Evolutionary conservation across 1,284 basidiomycete genomes (phyloP), one percentile per base, ranked within the genome.

Genomic region (Leccinum subrobustum): DNA sequence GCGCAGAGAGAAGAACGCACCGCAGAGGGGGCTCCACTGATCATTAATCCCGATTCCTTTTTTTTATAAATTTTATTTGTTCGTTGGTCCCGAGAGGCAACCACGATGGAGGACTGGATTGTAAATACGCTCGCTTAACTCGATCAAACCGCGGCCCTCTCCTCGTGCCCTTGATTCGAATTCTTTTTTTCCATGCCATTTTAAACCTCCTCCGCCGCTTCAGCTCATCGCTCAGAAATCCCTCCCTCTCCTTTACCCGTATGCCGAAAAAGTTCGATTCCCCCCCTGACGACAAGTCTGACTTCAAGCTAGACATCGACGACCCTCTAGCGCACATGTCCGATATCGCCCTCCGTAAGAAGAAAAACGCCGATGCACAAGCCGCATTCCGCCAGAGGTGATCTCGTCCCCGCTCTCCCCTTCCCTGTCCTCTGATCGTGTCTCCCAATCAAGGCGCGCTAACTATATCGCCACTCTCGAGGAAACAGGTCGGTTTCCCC

Each of bases 391-490:
- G 73, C 54, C 75, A 73, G 64, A 73, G 75, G 72, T 72, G 54
- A 60, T 63, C 63, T 42, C 47, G 53, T 31, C 20, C 57, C 57
- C 52, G 18, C n/a, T 3, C 51, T 11, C 52, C 42, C 53, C 18
- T 54, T 57, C 54, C 42, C 56, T 35, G 20, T 54, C 61, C 50
- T 59, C 70, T 71, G 61, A 72, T 75, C 64, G 16, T 79, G 78
- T 72, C 89, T 60, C 60, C 77, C 20, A 48, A 85, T 67, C 83
- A 48, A 79, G 91, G 68, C 81, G 91, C 65, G 88, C 89, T 56
- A 92, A 90, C 75, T 93, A 93, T 73, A 93, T 93, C 71, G 85
- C 89, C 52, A 92, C 90, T n/a, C 83, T 93, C 65, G 91, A 93
- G 74, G 91, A 91, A 75, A 91, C 91, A 79, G 90, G 90, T 89